phyloP scores from a whole-genome alignment of 345 rosid genomes.

The Gossypium bickii region DNA sequence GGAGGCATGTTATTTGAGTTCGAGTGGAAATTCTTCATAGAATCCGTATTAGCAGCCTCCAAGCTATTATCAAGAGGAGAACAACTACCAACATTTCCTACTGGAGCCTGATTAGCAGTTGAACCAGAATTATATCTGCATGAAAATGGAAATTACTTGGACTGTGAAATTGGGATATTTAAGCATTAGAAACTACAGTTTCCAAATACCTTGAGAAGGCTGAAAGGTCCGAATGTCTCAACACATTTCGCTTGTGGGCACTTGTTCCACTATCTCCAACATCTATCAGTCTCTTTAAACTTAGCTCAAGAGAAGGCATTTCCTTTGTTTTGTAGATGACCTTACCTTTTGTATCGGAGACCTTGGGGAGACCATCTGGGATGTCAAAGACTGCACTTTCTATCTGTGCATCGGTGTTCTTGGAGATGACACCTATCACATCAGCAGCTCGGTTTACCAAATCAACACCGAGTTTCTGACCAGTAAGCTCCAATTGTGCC shows the following conservation, averaged over 20 bases:
- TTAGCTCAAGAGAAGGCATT: conserved; percentile 41
- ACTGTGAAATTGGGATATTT: neutral
- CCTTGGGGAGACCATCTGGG: conserved; percentile 20
- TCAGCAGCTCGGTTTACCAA: conserved; percentile 23
- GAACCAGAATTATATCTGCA: conserved; percentile 44
- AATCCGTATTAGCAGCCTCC: conserved; percentile 37
- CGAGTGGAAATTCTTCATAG: conserved; percentile 31
- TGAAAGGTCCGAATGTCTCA: conserved; percentile 45
- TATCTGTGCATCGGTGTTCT: conserved; percentile 19
- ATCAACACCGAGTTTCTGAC: conserved; percentile 23
- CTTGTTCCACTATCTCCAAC: conserved; percentile 21
- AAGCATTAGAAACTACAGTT: neutral
- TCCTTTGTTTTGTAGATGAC: conserved; percentile 18
- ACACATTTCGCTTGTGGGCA: conserved; percentile 30
- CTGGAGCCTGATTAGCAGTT: conserved; percentile 32
- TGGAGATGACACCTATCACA: conserved; percentile 17
- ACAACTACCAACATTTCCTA: conserved; percentile 37
- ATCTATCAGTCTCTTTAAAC: conserved; percentile 41
- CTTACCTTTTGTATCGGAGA: conserved; percentile 24
- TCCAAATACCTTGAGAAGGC: conserved; percentile 48
- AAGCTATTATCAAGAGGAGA: conserved; percentile 42
- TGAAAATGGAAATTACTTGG: conserved; percentile 8
- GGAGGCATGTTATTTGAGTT: conserved; percentile 30
- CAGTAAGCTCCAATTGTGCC: conserved; percentile 23
- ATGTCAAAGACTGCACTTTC: conserved; percentile 22